Evolutionary conservation across 2,329 filamentous ascomycete genomes (phyloP).

Genomic region (Sporothrix variecibatus): DNA sequence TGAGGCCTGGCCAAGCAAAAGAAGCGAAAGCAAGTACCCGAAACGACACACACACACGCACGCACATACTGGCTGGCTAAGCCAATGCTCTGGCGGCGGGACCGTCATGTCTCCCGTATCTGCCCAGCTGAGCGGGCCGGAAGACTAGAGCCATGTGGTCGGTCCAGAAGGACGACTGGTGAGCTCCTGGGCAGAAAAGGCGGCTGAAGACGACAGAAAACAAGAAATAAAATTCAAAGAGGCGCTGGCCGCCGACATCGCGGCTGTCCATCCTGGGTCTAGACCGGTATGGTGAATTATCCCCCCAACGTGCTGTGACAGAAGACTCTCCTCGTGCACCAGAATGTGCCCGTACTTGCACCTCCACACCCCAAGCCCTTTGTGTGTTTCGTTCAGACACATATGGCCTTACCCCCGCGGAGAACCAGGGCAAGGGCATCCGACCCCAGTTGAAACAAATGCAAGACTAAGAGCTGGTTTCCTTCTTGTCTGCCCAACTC

Average conservation of each 20-base stretch:
- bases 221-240: not conserved
- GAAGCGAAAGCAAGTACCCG: not conserved
- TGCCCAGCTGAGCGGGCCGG: not conserved
- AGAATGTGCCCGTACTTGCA: not conserved
- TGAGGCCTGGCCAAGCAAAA: not conserved
- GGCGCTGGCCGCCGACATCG: conserved; percentile 7
- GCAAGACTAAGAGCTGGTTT: not conserved
- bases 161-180: not conserved
- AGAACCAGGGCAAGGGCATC: not conserved
- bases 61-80: not conserved
- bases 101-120: not conserved
- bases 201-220: not conserved
- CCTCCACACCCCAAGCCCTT: not conserved
- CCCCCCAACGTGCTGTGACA: not conserved
- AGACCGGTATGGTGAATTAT: not conserved
- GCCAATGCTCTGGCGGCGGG: not conserved
- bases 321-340: not conserved
- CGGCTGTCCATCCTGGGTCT: not conserved
- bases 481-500: not conserved
- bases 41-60: not conserved
- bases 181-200: not conserved
- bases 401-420: not conserved
- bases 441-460: not conserved
- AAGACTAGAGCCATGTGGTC: conserved; percentile 9
- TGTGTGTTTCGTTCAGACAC: conserved; percentile 9